phyloP scores from a whole-genome alignment of 2,329 filamentous ascomycete genomes.

The Colletotrichum chrysophilum region DNA sequence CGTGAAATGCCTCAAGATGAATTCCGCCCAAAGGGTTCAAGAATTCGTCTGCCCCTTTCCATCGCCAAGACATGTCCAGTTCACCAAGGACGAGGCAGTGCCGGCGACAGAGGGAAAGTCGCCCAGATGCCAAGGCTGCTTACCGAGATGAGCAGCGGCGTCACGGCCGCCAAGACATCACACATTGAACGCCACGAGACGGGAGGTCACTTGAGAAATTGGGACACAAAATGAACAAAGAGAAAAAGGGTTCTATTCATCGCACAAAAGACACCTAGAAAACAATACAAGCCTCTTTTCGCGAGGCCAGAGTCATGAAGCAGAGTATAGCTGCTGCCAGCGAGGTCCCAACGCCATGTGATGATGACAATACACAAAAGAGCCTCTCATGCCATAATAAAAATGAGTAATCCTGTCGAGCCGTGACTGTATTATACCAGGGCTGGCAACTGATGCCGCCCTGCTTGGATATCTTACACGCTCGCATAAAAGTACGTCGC shows the following conservation, averaged over 20 bases:
- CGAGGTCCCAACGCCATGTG: conserved; percentile 18
- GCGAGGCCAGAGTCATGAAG: conserved; percentile 9
- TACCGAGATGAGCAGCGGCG: neutral
- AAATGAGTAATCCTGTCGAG: conserved; percentile 3
- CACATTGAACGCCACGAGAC: neutral
- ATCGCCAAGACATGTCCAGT: neutral
- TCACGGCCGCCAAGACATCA: neutral
- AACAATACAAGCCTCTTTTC: conserved; percentile 1
- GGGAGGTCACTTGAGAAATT: neutral
- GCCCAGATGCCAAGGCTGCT: neutral
- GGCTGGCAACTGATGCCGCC: neutral
- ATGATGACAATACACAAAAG: conserved; percentile 14
- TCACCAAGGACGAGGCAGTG: neutral
- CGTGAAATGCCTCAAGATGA: neutral
- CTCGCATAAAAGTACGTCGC: conserved; percentile 3
- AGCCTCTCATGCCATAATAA: conserved; percentile 13
- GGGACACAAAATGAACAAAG: neutral
- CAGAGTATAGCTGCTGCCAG: conserved; percentile 12
- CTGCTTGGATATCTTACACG: conserved; percentile 18
- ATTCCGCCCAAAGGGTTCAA: no score
- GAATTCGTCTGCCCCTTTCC: neutral
- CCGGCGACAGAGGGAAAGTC: neutral
- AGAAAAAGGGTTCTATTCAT: conserved; percentile 14
- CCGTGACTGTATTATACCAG: conserved; percentile 19
- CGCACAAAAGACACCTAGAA: conserved; percentile 1